Base-by-base conservation (phyloP, 139 green algal species). In the Ostreobium quekettii region DNA sequence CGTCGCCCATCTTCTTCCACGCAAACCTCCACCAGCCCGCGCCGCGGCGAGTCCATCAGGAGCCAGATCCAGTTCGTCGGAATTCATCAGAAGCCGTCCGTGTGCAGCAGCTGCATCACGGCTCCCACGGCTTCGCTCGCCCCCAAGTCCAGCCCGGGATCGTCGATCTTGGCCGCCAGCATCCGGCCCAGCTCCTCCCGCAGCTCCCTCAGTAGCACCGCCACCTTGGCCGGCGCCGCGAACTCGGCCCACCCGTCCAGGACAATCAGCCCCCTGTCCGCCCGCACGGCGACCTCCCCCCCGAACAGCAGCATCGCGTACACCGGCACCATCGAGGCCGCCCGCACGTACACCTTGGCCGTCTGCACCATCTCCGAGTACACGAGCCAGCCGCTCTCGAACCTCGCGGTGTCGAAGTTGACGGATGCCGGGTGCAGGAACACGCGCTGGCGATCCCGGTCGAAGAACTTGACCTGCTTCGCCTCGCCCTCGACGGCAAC, bases 361-460 rank as follows among this genome's bases (percentile, higher is more conserved):
- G 70, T 91, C 67, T 87, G 74, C 36, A 91, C 78, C 48, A 97
- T 89, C 46, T 96, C 84, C 7, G 80, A 89, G 77, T 90, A 97
- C 35, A 95, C 83, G 56, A 92, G 59, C 87, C 87, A 97, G 19
- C 84, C 83, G 71, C 71, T 83, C 33, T 85, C 72, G 71, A 82
- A 93, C 39, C 75, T 78, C n/a, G 80, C 76, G 8, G 78, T 72
- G 38, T 8, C 62, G 71, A 97, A 96, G 78, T 89, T 89, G 48
- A 94, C 67, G 4, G 82, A 93, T 36, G 78, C 78, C 3, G 93
- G 93, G 72, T 99, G 93, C 22, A 97, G 76, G 74, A 96, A 99
- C 2, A 93, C 83, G 28, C 93, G 87, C 3, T 88, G 89, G 53
- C 81, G 66, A 37, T 73, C 66, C 0, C 76, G 66, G 39, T 88